Evolutionary conservation across 257 asterid genomes (phyloP), one percentile per base, ranked within the genome.

Genomic region (Solanum dulcamara): DNA sequence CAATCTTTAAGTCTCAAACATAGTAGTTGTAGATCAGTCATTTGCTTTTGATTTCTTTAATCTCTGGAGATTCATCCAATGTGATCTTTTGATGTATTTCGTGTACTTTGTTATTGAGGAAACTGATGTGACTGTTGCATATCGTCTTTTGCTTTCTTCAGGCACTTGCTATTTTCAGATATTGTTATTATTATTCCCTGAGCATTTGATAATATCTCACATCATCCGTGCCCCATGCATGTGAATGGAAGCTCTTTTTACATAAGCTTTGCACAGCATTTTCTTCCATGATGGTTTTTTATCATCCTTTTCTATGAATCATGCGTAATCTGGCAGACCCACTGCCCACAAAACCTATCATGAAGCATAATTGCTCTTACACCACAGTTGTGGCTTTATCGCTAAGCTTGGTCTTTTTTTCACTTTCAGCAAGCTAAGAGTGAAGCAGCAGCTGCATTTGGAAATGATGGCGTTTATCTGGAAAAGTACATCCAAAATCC

Each of bases 371-470:
- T 46, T 4, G 40, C 40, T 12, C 6, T 26, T 28, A 77, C 22
- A 12, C 83, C 64, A 77, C 64, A 28, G 15, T 74, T 17, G 26
- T 46, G 28, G 15, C 13, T 77, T 77, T 48, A 77, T 77, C 10
- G 35, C 81, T 77, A 48, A 46, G 40, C 26, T 77, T 77, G 62
- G 8, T 28, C 62, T 81, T 14, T 33, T 33, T 20, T 75, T 66
- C 75, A 35, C 48, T 81, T 38, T 40, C 89, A 90, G 93, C 93
- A 90, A 90, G 93, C 93, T 67, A 93, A 97, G 90, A 93, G 92
- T 87, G 99, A 97, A 90, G 99, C 99, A 87, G 99, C 96, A 59
- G 99, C 98, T 89, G 98, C 99, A 83, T 97, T 97, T 91, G 99
- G 99, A 90, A 97, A 97, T 88, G 99, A 97, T 59, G 99, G 99